Evolutionary conservation across 2,329 filamentous ascomycete species (phyloP).

Genomic region (Pseudocercospora eumusae): DNA sequence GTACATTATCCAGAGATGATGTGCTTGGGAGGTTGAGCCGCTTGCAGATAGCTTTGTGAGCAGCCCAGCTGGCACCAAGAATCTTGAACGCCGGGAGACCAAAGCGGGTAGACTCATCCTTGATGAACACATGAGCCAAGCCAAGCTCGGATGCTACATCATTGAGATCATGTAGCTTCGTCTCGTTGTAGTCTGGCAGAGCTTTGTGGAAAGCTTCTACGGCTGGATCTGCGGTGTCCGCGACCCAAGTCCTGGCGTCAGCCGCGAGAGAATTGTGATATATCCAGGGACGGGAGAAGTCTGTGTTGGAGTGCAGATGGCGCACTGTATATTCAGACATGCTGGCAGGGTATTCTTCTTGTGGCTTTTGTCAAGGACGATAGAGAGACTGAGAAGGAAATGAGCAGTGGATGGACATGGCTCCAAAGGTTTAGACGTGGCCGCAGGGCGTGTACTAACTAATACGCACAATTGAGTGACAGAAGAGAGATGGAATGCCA

Average conservation of each 20-base stretch:
- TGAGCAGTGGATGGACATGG: background rate
- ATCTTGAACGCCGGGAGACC: conserved; percentile 78
- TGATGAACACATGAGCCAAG: conserved; percentile 62
- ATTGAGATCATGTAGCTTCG: conserved; percentile 57
- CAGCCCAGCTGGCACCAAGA: conserved; percentile 74
- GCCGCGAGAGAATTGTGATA: conserved; percentile 25
- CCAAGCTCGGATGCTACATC: conserved; percentile 60
- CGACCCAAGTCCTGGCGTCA: background rate
- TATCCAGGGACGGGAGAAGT: conserved; percentile 24
- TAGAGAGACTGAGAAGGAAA: too few species aligned
- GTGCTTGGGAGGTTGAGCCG: conserved; percentile 49
- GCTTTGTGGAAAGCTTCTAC: conserved; percentile 56
- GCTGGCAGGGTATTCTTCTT: conserved; percentile 4
- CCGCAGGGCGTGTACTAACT: conserved; percentile 5
- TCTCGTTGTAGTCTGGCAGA: conserved; percentile 59
- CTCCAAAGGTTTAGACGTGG: conserved; percentile 13
- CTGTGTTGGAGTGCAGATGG: conserved; percentile 23
- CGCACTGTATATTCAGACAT: conserved; percentile 30
- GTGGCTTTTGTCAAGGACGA: too few species aligned
- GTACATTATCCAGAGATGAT: conserved; percentile 49
- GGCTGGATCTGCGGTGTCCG: conserved; percentile 19
- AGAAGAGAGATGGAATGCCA: too few species aligned
- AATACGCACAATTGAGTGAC: too few species aligned
- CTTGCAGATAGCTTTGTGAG: conserved; percentile 58
- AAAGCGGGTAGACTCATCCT: conserved; percentile 69